Evolutionary conservation across 176 grass and related monocot genomes (phyloP), one percentile per base, ranked within the genome.

Genomic region (Areca catechu): DNA sequence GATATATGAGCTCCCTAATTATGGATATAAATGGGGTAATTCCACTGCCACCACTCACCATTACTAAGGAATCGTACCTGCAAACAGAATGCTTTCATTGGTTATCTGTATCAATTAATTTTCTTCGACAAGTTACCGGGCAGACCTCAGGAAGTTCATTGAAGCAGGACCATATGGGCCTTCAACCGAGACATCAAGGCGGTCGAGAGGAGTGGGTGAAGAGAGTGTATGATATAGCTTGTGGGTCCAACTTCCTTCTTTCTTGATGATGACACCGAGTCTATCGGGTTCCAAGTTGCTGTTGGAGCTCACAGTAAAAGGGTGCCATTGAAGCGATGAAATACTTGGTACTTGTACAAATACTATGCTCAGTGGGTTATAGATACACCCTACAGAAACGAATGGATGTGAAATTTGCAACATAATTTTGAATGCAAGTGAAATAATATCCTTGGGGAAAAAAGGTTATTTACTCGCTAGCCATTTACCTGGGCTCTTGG

Each of bases 21-120:
- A 89, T 54, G 3, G 85, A 70, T 54, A 84, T 77, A 56, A 89
- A 89, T 0, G 85, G 85, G 15, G 80, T 83, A 58, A 89, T 80
- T 30, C 85, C 85, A 49, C 76, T 80, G 30, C 85, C 77, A 5
- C 85, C 85, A 4, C 80, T 77, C 56, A 89, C 48, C 73, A 89
- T 70, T 21, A 84, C 59, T 50, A 89, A 24, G 18, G 76, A 77
- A 16, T 89, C 68, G 20, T 89, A 74, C 21, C 73, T 76, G 56
- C 34, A 54, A 19, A 37, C 7, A 37, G 30, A 37, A 37, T 37
- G 30, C 30, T 37, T 37, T 9, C 30, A 0, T 4, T 37, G 2
- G 30, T 37, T 37, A 37, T 37, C 1, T 1, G 30, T 1, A 37
- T 4, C 30, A 37, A 37, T 7, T 37, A 10, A 37, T 37, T 9